Evolutionary conservation across 1,139 yeast genomes (phyloP), one percentile per base, ranked within the genome.

Genomic region (Geotrichum histeridarum): DNA sequence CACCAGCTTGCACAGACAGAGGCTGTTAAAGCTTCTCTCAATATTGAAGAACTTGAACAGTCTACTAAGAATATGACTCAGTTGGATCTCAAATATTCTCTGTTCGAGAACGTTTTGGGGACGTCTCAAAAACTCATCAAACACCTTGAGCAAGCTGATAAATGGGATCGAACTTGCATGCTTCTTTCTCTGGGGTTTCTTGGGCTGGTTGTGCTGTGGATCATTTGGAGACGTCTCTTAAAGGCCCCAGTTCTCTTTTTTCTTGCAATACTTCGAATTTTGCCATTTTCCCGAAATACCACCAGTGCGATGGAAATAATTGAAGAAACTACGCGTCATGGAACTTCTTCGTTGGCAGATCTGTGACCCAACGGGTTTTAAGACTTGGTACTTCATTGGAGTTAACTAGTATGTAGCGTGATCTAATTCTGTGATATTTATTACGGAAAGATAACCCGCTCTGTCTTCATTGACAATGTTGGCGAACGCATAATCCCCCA

Each of bases 111-210:
- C 54, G 68, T 84, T 51, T 71, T 86, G 52, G 70, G 73, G 52
- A 80, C 78, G 47, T 81, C 87, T 0, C 76, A 73, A 53, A 75
- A 76, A 44, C 76, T 85, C 46, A 86, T 85, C 44, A 74, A 76
- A 59, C 78, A 82, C 56, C 80, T 85, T 54, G 88, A 84, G 62
- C 81, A 81, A 63, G 86, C 87, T 51, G 89, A 86, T 62, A 73
- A 76, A 54, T 71, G 77, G 58, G 93, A 86, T 63, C 75, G 86
- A 51, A 73, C 78, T 50, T 71, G 81, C 54, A 84, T 85, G 64
- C 80, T 82, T 60, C 67, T 79, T 52, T 76, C 87, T 33, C 63
- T 84, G 46, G 81, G 80, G 17, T 82, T 85, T 60, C 75, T 85
- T 55, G 71, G 76, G 2, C 60, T 76, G 1, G 84, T 83, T 38